A percentile compares a stretch with the other conserved stretches of the same genome.
These are phyloP conservation scores for Aspergillus campestris DNA, from an alignment of 495 filamentous ascomycete genomes.

Conservation along the genomic window DNA sequence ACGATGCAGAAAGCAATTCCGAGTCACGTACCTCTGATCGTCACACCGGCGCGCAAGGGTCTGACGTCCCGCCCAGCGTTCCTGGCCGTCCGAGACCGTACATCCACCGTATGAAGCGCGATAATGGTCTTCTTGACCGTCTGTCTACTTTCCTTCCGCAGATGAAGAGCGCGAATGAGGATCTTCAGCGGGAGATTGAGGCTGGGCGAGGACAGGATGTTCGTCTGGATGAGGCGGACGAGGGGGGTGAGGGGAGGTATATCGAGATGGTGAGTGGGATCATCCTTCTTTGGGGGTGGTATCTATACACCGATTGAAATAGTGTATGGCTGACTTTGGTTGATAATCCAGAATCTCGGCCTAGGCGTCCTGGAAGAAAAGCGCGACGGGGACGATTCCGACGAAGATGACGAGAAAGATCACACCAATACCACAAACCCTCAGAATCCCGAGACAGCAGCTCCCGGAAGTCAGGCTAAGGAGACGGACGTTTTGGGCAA, in stretches of 20 bases:
- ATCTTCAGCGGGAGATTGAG: slow-evolving; percentile 33
- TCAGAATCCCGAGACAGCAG: slow-evolving; percentile 3
- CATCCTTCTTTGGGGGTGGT: not conserved
- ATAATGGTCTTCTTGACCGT: slow-evolving; percentile 28
- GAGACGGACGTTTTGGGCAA: slow-evolving; percentile 32
- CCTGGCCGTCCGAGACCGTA: slow-evolving; percentile 26
- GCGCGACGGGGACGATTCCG: slow-evolving; percentile 14
- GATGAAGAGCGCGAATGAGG: slow-evolving; percentile 41
- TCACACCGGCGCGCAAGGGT: too few species aligned
- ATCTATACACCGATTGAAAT: not conserved
- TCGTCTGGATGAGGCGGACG: slow-evolving; percentile 29
- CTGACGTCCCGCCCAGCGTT: slow-evolving; percentile 15
- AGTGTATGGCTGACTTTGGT: not conserved
- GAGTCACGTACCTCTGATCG: too few species aligned
- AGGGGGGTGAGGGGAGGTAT: slow-evolving; percentile 27
- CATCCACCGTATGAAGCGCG: slow-evolving; percentile 21
- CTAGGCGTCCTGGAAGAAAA: slow-evolving; percentile 46
- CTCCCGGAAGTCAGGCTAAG: not conserved
- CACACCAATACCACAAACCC: not conserved
- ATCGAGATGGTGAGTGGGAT: slow-evolving; percentile 42
- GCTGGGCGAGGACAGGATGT: slow-evolving; percentile 27
- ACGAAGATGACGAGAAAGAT: slow-evolving; percentile 10
- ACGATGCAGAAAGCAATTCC: slow-evolving; percentile 1
- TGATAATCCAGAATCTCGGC: slow-evolving; percentile 34
- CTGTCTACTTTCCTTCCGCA: slow-evolving; percentile 39